Evolutionary conservation across 2,329 filamentous ascomycete genomes (phyloP).

Genomic region (Cladosporium cucumerinum): DNA sequence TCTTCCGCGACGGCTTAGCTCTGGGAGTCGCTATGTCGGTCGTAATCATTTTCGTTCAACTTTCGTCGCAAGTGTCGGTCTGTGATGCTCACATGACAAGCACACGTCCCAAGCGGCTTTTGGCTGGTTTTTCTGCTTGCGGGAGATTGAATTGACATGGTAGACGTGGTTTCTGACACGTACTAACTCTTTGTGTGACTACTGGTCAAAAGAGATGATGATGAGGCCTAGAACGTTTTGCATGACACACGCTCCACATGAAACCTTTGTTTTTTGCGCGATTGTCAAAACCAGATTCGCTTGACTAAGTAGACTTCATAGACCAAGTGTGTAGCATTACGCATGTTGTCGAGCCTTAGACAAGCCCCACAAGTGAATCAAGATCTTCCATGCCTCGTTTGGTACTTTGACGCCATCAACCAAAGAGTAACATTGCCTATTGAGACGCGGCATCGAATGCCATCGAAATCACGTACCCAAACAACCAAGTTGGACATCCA

Average conservation of each 20-base stretch:
- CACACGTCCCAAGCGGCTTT: background rate
- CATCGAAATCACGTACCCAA: background rate
- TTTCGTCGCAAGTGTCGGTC: background rate
- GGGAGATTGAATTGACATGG: background rate
- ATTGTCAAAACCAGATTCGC: background rate
- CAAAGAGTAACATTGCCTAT: background rate
- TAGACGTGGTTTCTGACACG: background rate
- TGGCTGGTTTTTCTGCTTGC: background rate
- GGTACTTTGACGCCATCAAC: background rate
- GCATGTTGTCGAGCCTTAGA: background rate
- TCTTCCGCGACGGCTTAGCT: conserved; percentile 1
- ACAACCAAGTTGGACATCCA: background rate
- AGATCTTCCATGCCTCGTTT: background rate
- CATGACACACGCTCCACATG: background rate
- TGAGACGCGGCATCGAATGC: background rate
- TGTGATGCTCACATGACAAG: background rate
- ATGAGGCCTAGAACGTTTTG: background rate
- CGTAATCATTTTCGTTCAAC: background rate
- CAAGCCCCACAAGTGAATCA: background rate
- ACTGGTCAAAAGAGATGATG: background rate
- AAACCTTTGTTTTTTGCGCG: background rate
- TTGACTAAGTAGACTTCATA: background rate
- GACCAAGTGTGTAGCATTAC: background rate
- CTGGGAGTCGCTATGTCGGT: background rate
- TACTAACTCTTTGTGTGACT: background rate